Conservation (phyloP, 2,329 filamentous ascomycete genomes). For the Knufia petricola region DNA sequence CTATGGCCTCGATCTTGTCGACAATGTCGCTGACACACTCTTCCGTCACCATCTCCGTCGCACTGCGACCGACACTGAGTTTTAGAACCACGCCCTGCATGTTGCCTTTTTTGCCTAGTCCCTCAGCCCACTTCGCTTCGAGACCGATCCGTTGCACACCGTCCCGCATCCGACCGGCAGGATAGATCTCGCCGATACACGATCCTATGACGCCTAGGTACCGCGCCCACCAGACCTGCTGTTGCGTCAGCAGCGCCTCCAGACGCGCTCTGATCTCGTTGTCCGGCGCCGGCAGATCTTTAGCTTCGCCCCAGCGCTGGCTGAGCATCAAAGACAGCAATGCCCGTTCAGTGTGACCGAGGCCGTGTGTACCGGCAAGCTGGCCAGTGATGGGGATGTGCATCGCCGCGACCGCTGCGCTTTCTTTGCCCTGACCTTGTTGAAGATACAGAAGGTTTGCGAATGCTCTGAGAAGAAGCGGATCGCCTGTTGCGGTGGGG, state of each 20-base stretch:
- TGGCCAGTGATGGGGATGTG: conserved; percentile 28
- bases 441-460: conserved; percentile 29
- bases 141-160: conserved; percentile 3
- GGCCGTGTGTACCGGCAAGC: conserved; percentile 27
- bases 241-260: conserved; percentile 24
- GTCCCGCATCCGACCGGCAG: conserved; percentile 20
- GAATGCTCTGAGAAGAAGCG: conserved; percentile 25
- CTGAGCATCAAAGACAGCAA: conserved; percentile 28
- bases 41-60: conserved; percentile 13
- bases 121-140: conserved; percentile 24
- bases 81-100: conserved; percentile 25
- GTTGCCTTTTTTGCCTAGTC: conserved; percentile 27
- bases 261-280: conserved; percentile 24
- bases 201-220: conserved; percentile 27
- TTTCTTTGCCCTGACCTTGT: conserved; percentile 27
- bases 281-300: conserved; percentile 27
- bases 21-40: conserved; percentile 2
- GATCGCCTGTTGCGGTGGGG: conserved; percentile 23
- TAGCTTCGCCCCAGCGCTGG: conserved; percentile 27
- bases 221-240: conserved; percentile 30
- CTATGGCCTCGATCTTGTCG: conserved; percentile 28
- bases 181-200: conserved; percentile 27
- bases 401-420: conserved; percentile 26
- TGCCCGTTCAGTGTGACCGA: conserved; percentile 28
- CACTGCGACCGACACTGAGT: conserved; percentile 13